These are phyloP conservation scores for Tothia fuscella DNA, from an alignment of 2,329 filamentous ascomycete genomes.

Conservation along the genomic window DNA sequence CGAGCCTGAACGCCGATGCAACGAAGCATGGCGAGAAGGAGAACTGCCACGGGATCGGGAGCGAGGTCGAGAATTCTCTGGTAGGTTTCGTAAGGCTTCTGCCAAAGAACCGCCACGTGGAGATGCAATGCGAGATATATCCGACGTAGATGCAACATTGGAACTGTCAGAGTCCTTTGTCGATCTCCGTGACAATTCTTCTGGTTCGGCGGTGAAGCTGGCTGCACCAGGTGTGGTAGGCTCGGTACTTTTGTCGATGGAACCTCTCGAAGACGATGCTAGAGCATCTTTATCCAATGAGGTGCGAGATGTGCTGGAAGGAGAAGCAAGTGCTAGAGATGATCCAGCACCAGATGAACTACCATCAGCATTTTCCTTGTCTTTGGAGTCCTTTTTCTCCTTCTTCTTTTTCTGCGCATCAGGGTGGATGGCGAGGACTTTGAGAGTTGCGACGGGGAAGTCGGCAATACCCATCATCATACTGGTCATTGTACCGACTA, in stretches of 20 bases:
- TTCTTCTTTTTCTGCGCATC: constrained; percentile 19
- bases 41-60: background rate
- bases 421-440: constrained; percentile 34
- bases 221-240: too few relatives aligned
- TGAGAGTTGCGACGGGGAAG: constrained; percentile 44
- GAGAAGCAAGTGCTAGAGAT: constrained; percentile 6
- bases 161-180: too few relatives aligned
- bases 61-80: constrained; percentile 8
- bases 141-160: too few relatives aligned
- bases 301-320: background rate
- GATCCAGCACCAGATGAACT: background rate
- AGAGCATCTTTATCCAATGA: too few relatives aligned
- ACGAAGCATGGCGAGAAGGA: background rate
- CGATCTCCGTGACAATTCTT: too few relatives aligned
- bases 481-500: constrained; percentile 71
- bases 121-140: too few relatives aligned
- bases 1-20: constrained; percentile 3
- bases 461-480: constrained; percentile 77
- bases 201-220: too few relatives aligned
- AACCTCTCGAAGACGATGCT: too few relatives aligned
- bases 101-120: constrained; percentile 8
- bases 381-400: constrained; percentile 4
- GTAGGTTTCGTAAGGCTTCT: constrained; percentile 3
- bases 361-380: constrained; percentile 2
- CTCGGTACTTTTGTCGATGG: too few relatives aligned